Conservation (phyloP, 192 early-diverging fungal genomes). For the Backusella tarrabulga region DNA sequence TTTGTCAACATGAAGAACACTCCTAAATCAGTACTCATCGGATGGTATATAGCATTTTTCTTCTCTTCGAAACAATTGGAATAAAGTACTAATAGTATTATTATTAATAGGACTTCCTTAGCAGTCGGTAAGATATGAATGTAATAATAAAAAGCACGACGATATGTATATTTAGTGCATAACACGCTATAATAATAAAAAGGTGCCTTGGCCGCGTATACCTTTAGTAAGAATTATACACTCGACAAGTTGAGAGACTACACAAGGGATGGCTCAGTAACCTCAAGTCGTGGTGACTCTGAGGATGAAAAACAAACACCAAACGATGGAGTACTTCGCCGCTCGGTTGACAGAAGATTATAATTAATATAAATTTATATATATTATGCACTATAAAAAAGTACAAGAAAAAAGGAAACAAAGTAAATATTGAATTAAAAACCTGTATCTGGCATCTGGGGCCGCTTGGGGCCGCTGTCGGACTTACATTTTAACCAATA, state of each 20-base stretch:
- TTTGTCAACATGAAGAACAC: slow-evolving; percentile 6
- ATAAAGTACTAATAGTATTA: not conserved
- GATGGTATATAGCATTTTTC: slow-evolving; percentile 5
- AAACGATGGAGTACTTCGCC: slow-evolving; percentile 2
- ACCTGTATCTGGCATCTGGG: no score
- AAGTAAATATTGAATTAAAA: not conserved
- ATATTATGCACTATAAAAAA: not conserved
- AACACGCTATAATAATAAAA: not conserved
- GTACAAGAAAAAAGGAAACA: not conserved
- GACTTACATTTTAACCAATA: no score
- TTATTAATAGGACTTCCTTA: not conserved
- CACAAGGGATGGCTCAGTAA: not conserved
- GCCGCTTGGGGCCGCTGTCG: no score
- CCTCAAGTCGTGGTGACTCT: not conserved
- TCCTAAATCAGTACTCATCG: slow-evolving; percentile 10
- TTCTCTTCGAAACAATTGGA: not conserved
- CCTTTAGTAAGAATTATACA: slow-evolving; percentile 8
- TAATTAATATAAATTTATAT: not conserved
- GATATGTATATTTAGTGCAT: not conserved
- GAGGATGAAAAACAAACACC: not conserved
- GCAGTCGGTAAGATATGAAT: slow-evolving; percentile 2
- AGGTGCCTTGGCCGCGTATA: slow-evolving; percentile 8
- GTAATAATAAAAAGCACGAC: not conserved
- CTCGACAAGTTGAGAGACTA: not conserved
- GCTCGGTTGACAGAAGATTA: slow-evolving; percentile 14